Conservation (phyloP, 352 stramenopile species). For the Globisporangium heterothallicum region DNA sequence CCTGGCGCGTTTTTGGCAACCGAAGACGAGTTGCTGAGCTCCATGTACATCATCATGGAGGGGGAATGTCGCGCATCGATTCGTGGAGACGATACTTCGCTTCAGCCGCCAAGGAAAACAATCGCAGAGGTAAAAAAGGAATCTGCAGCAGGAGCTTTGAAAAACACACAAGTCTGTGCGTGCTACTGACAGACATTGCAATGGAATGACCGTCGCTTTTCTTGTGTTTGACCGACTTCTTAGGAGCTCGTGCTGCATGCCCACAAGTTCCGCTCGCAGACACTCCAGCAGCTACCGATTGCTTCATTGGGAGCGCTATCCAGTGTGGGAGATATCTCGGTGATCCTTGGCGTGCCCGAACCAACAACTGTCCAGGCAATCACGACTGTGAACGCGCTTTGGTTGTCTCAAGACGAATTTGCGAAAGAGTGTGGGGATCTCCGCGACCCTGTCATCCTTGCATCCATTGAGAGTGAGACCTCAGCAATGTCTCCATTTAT, state of each 20-base stretch:
- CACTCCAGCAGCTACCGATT: conserved; percentile 21
- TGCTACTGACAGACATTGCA: not conserved
- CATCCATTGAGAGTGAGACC: conserved; percentile 21
- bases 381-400: conserved; percentile 28
- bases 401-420: conserved; percentile 32
- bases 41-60: conserved; percentile 32
- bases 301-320: conserved; percentile 34
- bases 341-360: conserved; percentile 26
- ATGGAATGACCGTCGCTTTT: not conserved
- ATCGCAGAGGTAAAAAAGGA: conserved; percentile 3
- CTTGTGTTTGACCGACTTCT: not conserved
- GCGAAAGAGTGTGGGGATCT: conserved; percentile 32
- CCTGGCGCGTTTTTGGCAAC: conserved; percentile 21
- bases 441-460: conserved; percentile 23
- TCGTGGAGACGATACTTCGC: conserved; percentile 1
- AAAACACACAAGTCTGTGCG: not conserved
- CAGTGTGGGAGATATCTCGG: conserved; percentile 31
- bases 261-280: conserved; percentile 22
- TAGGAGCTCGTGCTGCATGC: conserved; percentile 20
- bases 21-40: conserved; percentile 21
- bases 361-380: conserved; percentile 29
- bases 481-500: not conserved
- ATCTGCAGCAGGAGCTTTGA: not conserved
- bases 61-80: conserved; percentile 36
- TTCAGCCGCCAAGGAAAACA: conserved; percentile 1